Base-by-base conservation (phyloP, 2,329 filamentous ascomycete genomes). In the Trichoderma atroviride region DNA sequence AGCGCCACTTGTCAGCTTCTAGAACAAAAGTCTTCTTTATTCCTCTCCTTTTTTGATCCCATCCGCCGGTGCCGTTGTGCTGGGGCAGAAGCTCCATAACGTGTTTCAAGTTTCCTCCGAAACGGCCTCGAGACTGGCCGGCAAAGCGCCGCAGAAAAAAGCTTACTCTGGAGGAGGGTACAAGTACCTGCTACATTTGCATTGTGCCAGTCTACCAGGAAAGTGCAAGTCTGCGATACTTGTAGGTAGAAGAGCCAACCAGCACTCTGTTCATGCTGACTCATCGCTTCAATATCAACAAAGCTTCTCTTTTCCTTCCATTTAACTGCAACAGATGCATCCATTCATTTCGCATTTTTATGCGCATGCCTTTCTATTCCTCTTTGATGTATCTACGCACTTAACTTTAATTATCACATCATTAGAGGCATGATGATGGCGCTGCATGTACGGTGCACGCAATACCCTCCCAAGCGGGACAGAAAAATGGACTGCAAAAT, bases 1-100 rank as follows among this genome's bases (percentile, higher is more conserved):
- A 35, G 33, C 57, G 56, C 31, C n/a, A n/a, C 13, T 56, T 31
- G 35, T 63, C 50, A 40, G 52, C 33, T 66, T 57, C 62, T 33
- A 56, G 62, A 43, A 56, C 14, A 50, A 19, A 19, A 27, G 24
- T 1, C 35, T 27, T 19, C n/a, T 29, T 29, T 58, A 29, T 52
- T 27, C 29, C 40, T 37, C 9, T 35, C 40, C 3, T n/a, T n/a
- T 27, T 59, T 43, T 43, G 7, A 19, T 19, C 40, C 40, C 5
- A 16, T 27, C 57, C 24, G 40, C 43, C 27, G 22, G 33, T 37
- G 35, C 57, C 35, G 35, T 5, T n/a, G 7, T n/a, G 22, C 13
- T 43, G 57, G 33, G 31, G 22, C 56, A 40, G 33, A 59, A 3
- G 22, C 57, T 35, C 57, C 57, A 59, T 29, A 40, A 37, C 22